These are phyloP conservation scores for Cryphonectria nitschkei DNA, from an alignment of 2,329 filamentous ascomycete species.

Conservation along the genomic window DNA sequence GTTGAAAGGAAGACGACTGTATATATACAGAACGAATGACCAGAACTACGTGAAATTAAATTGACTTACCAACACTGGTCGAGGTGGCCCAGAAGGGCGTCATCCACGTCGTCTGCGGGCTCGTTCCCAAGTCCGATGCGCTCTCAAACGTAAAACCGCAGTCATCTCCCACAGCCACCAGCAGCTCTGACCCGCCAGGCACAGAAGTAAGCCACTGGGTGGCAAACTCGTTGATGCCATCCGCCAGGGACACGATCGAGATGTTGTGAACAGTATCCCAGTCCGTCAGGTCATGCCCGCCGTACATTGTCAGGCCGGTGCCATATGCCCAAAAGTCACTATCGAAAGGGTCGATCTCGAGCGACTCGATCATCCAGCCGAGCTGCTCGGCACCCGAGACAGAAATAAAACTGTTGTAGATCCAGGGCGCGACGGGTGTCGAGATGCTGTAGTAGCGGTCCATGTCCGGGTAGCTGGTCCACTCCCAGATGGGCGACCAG, in stretches of 20 bases:
- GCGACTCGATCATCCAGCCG: conserved; percentile 64
- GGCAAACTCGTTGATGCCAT: conserved; percentile 59
- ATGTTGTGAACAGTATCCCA: conserved; percentile 57
- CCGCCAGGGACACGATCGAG: conserved; percentile 53
- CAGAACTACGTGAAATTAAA: not conserved
- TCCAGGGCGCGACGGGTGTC: conserved; percentile 56
- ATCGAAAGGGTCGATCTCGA: conserved; percentile 62
- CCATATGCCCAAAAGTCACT: conserved; percentile 64
- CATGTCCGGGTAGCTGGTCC: conserved; percentile 49
- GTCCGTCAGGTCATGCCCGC: conserved; percentile 57
- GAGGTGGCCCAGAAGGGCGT: conserved; percentile 51
- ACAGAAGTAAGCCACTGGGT: conserved; percentile 53
- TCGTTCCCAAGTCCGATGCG: conserved; percentile 42
- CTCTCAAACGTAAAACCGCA: conserved; percentile 54
- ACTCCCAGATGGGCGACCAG: conserved; percentile 59
- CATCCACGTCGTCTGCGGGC: conserved; percentile 51
- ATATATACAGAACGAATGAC: no score
- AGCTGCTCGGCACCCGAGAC: conserved; percentile 50
- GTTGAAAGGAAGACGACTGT: no score
- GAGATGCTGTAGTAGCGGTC: conserved; percentile 52
- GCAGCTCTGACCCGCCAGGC: conserved; percentile 53
- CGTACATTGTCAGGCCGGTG: conserved; percentile 49
- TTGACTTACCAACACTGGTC: conserved; percentile 43
- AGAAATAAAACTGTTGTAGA: conserved; percentile 52
- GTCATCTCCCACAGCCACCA: conserved; percentile 56